A percentile compares a stretch with the other conserved stretches of the same genome.
These are phyloP conservation scores for Stromatinia cepivora DNA, from an alignment of 2,329 filamentous ascomycete species.

Conservation along the genomic window DNA sequence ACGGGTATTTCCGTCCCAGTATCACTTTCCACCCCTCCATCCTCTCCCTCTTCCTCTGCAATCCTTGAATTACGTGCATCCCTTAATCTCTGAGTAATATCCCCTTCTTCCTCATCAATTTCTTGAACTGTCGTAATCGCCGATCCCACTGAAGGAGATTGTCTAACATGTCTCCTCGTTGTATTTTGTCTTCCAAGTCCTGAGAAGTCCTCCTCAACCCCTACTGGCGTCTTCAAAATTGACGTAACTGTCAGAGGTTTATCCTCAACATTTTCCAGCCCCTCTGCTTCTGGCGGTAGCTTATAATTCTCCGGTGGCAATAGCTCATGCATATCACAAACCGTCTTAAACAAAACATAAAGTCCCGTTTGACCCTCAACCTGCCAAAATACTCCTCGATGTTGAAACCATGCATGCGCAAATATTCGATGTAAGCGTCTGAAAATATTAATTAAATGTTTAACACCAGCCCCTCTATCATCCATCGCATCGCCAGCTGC, in stretches of 20 bases:
- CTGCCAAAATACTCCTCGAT: slow-evolving; percentile 91
- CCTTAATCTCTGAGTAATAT: slow-evolving; percentile 49
- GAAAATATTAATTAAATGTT: slow-evolving; percentile 93
- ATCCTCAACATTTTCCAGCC: slow-evolving; percentile 61
- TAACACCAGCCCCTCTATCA: slow-evolving; percentile 64
- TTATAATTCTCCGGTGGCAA: slow-evolving; percentile 95
- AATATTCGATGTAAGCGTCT: slow-evolving; percentile 93
- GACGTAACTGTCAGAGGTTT: slow-evolving; percentile 39
- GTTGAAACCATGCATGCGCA: slow-evolving; percentile 98
- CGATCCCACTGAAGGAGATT: slow-evolving; percentile 76
- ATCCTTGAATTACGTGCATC: slow-evolving; percentile 49
- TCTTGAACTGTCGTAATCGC: slow-evolving; percentile 81
- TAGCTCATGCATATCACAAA: slow-evolving; percentile 88
- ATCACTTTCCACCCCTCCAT: neutral
- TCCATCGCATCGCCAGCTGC: slow-evolving; percentile 49
- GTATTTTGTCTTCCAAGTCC: slow-evolving; percentile 61
- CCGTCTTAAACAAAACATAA: slow-evolving; percentile 95
- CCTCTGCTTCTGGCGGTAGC: slow-evolving; percentile 88
- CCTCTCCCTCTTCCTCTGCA: slow-evolving; percentile 24
- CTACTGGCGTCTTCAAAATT: slow-evolving; percentile 42
- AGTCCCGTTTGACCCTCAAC: slow-evolving; percentile 88
- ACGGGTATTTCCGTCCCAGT: slow-evolving; percentile 36
- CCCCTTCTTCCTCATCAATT: slow-evolving; percentile 72
- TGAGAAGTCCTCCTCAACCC: slow-evolving; percentile 53
- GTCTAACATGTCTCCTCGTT: slow-evolving; percentile 79